Evolutionary conservation across 306 rosid species (phyloP).

Genomic region (Malus sylvestris): DNA sequence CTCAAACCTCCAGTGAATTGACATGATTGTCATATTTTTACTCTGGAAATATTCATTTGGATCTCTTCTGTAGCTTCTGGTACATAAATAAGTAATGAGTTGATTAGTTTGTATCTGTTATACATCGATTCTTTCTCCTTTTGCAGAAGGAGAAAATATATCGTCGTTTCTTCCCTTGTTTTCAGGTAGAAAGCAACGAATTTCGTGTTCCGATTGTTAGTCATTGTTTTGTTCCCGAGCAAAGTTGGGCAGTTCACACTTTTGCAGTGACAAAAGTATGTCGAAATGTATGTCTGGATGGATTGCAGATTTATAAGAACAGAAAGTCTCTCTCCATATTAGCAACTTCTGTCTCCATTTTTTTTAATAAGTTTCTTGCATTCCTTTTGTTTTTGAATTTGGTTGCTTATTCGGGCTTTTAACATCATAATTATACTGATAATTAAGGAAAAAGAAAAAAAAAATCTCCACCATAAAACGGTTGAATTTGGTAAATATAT

Average conservation of each 20-base stretch:
- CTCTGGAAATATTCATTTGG: neutral
- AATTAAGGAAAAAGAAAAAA: too few species aligned
- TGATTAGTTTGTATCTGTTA: neutral
- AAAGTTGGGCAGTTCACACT: neutral
- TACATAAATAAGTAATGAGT: neutral
- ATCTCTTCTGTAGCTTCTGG: neutral
- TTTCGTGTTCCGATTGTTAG: neutral
- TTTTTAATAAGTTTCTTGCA: too few species aligned
- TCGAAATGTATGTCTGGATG: neutral
- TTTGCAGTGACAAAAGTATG: neutral
- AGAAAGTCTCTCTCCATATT: neutral
- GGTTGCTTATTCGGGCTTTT: too few species aligned
- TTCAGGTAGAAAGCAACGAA: neutral
- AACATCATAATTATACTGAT: too few species aligned
- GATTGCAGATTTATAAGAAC: neutral
- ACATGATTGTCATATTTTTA: constrained; percentile 22
- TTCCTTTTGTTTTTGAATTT: too few species aligned
- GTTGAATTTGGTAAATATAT: too few species aligned
- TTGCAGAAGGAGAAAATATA: neutral
- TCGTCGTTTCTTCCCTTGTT: neutral
- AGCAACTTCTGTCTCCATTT: neutral
- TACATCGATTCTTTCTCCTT: neutral
- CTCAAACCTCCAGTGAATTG: constrained; percentile 47
- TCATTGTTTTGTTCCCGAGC: neutral
- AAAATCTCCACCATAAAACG: too few species aligned